A percentile compares a stretch with the other conserved stretches of the same genome.
These are phyloP conservation scores for Ceratocystiopsis brevicomis DNA, from an alignment of 2,329 filamentous ascomycete genomes.

Conservation along the genomic window DNA sequence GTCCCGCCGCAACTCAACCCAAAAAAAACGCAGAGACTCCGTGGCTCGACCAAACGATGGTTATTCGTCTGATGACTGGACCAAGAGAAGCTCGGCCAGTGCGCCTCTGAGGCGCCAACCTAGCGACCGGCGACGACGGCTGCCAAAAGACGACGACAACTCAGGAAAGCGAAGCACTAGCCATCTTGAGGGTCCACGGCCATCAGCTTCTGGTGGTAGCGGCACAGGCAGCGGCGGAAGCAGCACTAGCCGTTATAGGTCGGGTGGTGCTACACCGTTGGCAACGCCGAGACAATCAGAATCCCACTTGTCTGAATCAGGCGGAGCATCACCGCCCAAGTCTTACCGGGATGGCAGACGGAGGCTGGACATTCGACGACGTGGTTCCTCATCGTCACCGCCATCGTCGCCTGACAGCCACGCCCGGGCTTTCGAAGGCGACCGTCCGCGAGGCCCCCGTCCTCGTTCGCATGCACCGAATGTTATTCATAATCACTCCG, in stretches of 20 bases:
- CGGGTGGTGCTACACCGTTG: conserved; percentile 18
- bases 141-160: conserved; percentile 18
- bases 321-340: conserved; percentile 1
- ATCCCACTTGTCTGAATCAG: conserved; percentile 4
- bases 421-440: not conserved
- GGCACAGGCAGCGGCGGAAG: not conserved
- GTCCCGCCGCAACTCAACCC: conserved; percentile 13
- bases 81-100: conserved; percentile 11
- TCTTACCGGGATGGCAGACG: conserved; percentile 3
- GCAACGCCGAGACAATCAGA: conserved; percentile 14
- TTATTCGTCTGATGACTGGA: conserved; percentile 22
- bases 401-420: conserved; percentile 13
- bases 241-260: conserved; percentile 13
- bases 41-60: conserved; percentile 16
- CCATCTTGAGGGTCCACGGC: conserved; percentile 4
- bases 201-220: conserved; percentile 7
- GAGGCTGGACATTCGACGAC: conserved; percentile 9
- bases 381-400: conserved; percentile 14
- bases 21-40: conserved; percentile 9
- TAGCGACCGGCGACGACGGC: conserved; percentile 17
- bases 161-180: not conserved
- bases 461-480: conserved; percentile 14
- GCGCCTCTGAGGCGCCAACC: conserved; percentile 10
- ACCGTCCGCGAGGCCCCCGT: conserved; percentile 8
- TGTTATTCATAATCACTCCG: conserved; percentile 9